Evolutionary conservation across 345 rosid species (phyloP).

Genomic region (Hibiscus mutabilis): DNA sequence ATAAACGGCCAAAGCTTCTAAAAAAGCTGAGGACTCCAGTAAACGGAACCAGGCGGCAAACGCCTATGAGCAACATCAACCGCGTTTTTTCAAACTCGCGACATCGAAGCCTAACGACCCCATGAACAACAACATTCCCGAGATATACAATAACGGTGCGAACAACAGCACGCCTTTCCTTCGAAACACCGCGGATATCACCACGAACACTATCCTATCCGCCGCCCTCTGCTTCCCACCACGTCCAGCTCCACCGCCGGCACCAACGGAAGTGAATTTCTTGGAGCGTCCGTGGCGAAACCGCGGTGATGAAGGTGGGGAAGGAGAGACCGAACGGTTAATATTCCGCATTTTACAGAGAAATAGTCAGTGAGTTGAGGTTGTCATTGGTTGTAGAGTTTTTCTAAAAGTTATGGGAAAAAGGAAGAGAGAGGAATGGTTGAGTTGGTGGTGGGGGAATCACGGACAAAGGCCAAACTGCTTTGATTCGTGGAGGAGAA

Average conservation of each 20-base stretch:
- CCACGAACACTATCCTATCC: conserved; percentile 45
- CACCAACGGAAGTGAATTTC: not conserved
- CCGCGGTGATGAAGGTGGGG: conserved; percentile 88
- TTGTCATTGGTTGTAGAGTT: not conserved
- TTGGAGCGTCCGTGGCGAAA: conserved; percentile 52
- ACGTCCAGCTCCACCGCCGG: conserved; percentile 11
- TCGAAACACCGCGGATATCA: conserved; percentile 61
- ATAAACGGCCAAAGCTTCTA: conserved; percentile 74
- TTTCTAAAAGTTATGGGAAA: not conserved
- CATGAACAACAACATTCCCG: conserved; percentile 84
- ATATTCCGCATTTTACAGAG: not conserved
- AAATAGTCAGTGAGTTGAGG: not conserved
- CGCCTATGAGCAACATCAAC: conserved; percentile 48
- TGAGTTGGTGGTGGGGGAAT: not conserved
- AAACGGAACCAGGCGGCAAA: conserved; percentile 66
- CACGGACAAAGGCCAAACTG: not conserved
- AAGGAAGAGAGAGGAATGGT: not conserved
- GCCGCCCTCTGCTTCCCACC: conserved; percentile 39
- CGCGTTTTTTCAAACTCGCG: conserved; percentile 46
- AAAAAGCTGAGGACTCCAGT: conserved; percentile 84
- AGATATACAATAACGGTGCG: conserved; percentile 80
- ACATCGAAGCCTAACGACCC: conserved; percentile 76
- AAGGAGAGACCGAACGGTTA: conserved; percentile 33
- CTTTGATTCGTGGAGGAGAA: not conserved
- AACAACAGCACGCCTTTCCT: conserved; percentile 69